Percentiles rank a stretch among this genome's conserved stretches.
These are phyloP conservation scores for Pyrenophora seminiperda DNA, from an alignment of 2,329 filamentous ascomycete species.

Conservation along the genomic window DNA sequence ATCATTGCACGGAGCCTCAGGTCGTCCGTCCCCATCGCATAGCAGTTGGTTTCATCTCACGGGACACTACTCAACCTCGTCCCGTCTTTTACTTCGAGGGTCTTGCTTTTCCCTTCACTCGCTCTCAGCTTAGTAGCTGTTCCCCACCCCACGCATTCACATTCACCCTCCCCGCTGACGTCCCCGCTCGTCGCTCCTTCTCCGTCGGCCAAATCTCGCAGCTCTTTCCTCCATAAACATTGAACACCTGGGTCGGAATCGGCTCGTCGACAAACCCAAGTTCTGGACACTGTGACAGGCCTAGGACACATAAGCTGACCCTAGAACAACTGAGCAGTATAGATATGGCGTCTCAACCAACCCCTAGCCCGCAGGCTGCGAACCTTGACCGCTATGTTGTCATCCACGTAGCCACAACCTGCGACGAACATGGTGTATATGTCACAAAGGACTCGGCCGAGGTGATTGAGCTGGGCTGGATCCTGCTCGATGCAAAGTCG, in stretches of 20 bases:
- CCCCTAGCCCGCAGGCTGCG: constrained; percentile 40
- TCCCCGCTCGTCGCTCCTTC: constrained; percentile 21
- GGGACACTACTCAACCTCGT: constrained; percentile 20
- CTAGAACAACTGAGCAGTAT: constrained; percentile 2
- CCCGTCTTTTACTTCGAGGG: constrained; percentile 25
- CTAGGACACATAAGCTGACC: constrained; percentile 11
- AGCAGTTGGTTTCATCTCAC: constrained; percentile 34
- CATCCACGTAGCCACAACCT: constrained; percentile 98
- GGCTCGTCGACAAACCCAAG: constrained; percentile 8
- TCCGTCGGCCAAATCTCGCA: constrained; percentile 10
- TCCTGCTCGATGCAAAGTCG: constrained; percentile 86
- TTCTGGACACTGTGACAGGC: constrained; percentile 13
- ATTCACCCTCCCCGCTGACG: constrained; percentile 38
- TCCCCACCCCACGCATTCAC: constrained; percentile 21
- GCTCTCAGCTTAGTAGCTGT: constrained; percentile 24
- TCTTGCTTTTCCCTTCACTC: constrained; percentile 24
- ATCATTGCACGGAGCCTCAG: constrained; percentile 35
- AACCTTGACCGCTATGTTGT: constrained; percentile 92
- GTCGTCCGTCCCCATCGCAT: constrained; percentile 35
- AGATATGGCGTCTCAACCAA: constrained; percentile 37
- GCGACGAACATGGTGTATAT: constrained; percentile 98
- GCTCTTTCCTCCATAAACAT: constrained; percentile 18
- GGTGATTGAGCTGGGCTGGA: constrained; percentile 99
- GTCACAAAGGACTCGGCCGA: constrained; percentile 99
- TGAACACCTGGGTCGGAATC: constrained; percentile 6